Evolutionary conservation across 495 filamentous ascomycete genomes (phyloP), one percentile per base, ranked within the genome.

Genomic region (Talaromyces adpressus): DNA sequence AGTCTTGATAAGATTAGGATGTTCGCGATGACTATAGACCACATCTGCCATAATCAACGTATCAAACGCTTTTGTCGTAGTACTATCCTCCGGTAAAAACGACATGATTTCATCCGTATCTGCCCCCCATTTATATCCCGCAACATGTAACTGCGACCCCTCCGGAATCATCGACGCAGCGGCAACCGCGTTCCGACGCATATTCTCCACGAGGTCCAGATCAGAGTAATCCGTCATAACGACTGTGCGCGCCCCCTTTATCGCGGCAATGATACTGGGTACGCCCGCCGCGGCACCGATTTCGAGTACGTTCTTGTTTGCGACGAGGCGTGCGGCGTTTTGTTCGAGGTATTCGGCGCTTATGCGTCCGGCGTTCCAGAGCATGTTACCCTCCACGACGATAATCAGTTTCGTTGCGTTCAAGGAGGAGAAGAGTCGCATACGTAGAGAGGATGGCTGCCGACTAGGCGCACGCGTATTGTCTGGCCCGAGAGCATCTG

Each of bases 171-270:
- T 59, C 3, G 66, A 52, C 14, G 64, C 56, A 4, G 74, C 81
- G 77, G 78, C 66, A 0, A 76, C 70, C 57, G 96, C 85, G 68
- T 98, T 98, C 62, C 80, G 74, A 65, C 79, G 77, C 71, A 98
- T 84, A 65, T 91, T 96, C 0, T 80, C 73, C 5, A 98, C 78
- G 2, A 98, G 76, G 20, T 94, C 91, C 22, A 81, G 79, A 68
- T 97, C 93, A 1, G 91, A 90, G 69, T 90, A 98, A 69, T 98
- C 93, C 29, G 93, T 96, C 59, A 93, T 86, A 1, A 97, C 89
- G 12, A 89, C 87, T 29, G 77, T 76, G 58, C 72, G 71, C 4
- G 93, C 92, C 6, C 89, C 91, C 22, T 85, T 75, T n/a, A 87
- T 74, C 0, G 87, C 88, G 65, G 85, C 87, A 14, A 94, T 86